Conservation (phyloP, 2,329 filamentous ascomycete species). For the Boeremia exigua region DNA sequence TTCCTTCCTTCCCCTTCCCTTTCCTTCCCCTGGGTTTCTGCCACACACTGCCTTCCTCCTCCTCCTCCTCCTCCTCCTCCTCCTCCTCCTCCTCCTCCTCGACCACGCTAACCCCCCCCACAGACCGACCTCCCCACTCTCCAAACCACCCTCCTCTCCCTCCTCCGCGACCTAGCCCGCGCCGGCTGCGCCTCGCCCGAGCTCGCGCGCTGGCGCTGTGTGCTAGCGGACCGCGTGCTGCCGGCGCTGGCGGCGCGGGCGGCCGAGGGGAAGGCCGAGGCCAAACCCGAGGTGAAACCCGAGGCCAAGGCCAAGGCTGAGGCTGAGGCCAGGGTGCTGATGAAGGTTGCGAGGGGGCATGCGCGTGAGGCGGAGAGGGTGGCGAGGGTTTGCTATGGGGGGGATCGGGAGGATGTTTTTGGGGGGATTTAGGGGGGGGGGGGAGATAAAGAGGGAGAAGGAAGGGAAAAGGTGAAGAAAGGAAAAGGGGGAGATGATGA, state of each 20-base stretch:
- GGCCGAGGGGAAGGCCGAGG: too few species aligned
- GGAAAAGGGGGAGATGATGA: too few species aligned
- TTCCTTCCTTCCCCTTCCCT: not conserved
- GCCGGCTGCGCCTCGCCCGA: slow-evolving; percentile 13
- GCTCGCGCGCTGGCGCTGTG: slow-evolving; percentile 18
- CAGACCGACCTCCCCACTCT: slow-evolving; percentile 1
- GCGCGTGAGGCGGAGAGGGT: slow-evolving; percentile 3
- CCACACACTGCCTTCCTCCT: too few species aligned
- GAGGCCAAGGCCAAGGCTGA: not conserved
- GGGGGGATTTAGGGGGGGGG: slow-evolving; percentile 2
- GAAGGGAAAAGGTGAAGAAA: not conserved
- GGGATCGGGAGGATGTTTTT: slow-evolving; percentile 9
- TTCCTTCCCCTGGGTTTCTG: too few species aligned
- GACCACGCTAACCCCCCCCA: not conserved
- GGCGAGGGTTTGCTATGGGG: slow-evolving; percentile 9
- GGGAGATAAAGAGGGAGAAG: not conserved
- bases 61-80: too few species aligned
- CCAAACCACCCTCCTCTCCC: not conserved
- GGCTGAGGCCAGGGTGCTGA: not conserved
- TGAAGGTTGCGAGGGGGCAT: not conserved
- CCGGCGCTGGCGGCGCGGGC: slow-evolving; percentile 4
- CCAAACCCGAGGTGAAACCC: too few species aligned
- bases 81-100: too few species aligned
- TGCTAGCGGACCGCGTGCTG: slow-evolving; percentile 18
- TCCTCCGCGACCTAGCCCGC: slow-evolving; percentile 11